Percentiles rank a stretch among this genome's conserved stretches.
Conservation (phyloP, 164 flowering plant genomes). For the Pachysandra terminalis region DNA sequence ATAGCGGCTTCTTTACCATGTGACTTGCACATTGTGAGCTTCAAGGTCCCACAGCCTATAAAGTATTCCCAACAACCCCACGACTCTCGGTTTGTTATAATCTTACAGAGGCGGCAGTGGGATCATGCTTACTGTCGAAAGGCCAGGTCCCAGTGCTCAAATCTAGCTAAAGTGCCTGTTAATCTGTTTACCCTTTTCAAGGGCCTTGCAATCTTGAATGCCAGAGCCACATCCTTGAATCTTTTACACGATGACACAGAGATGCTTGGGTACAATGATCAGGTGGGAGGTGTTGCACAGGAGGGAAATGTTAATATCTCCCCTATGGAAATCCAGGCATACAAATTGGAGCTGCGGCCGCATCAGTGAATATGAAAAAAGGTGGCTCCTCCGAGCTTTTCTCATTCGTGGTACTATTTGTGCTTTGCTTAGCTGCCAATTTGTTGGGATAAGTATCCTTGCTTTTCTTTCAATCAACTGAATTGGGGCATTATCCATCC, state of each 20-base stretch:
- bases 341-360: constrained; percentile 73
- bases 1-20: constrained; percentile 75
- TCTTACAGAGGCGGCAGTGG: constrained; percentile 71
- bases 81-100: constrained; percentile 57
- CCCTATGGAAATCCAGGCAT: constrained; percentile 97
- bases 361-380: constrained; percentile 22
- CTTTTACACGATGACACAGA: constrained; percentile 83
- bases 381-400: neutral
- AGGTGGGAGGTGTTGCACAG: constrained; percentile 48
- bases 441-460: neutral
- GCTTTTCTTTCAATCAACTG: neutral
- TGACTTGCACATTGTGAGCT: constrained; percentile 84
- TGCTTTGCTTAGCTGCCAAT: neutral
- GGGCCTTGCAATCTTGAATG: constrained; percentile 58
- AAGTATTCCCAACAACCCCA: constrained; percentile 53
- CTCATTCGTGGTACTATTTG: neutral
- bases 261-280: constrained; percentile 69
- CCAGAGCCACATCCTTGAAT: constrained; percentile 77
- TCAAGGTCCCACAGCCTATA: constrained; percentile 78
- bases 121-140: constrained; percentile 73
- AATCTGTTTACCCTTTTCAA: constrained; percentile 71
- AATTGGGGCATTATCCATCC: neutral
- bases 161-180: constrained; percentile 56
- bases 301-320: constrained; percentile 71
- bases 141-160: constrained; percentile 54